Evolutionary conservation across 78 protist species (phyloP), one percentile per base, ranked within the genome.

Genomic region (Anaeramoeba flamelloides): DNA sequence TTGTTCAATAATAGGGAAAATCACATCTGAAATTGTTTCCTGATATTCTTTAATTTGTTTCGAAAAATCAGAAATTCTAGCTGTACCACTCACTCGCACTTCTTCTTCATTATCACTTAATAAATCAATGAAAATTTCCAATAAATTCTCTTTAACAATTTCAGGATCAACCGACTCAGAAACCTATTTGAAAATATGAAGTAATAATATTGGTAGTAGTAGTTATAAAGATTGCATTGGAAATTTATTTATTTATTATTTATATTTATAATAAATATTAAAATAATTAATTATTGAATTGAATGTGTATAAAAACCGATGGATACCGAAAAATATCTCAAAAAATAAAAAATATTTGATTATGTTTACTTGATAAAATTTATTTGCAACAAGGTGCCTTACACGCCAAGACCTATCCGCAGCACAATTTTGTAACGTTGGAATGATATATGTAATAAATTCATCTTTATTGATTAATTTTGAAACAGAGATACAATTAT

Each of bases 331-430:
- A n/a, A n/a, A n/a, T n/a, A n/a, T n/a, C n/a, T n/a, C n/a, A n/a
- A n/a, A n/a, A n/a, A n/a, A n/a, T n/a, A n/a, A n/a, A n/a, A n/a
- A n/a, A n/a, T n/a, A n/a, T n/a, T n/a, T n/a, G n/a, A n/a, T n/a
- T 53, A 53, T 26, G 17, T 26, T 8, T 53, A 53, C 69, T 53
- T 17, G 69, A 53, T 17, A 53, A 74, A 93, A 84, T 0, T 89
- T 85, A 76, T 90, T 91, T 36, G 97, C 97, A n/a, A 90, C 91
- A 90, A 88, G 87, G 79, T 91, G 94, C n/a, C 98, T 87, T 64
- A 95, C 98, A 31, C 98, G 85, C 98, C 98, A 95, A 31, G 93
- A 87, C 86, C 88, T 90, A 87, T 94, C 98, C 36, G 33, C n/a
- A 30, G 85, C 74, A 80, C 87, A 37, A 79, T 82, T 41, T 53